Evolutionary conservation across 208 protist genomes (phyloP).

Genomic region (Histomonas meleagridis): DNA sequence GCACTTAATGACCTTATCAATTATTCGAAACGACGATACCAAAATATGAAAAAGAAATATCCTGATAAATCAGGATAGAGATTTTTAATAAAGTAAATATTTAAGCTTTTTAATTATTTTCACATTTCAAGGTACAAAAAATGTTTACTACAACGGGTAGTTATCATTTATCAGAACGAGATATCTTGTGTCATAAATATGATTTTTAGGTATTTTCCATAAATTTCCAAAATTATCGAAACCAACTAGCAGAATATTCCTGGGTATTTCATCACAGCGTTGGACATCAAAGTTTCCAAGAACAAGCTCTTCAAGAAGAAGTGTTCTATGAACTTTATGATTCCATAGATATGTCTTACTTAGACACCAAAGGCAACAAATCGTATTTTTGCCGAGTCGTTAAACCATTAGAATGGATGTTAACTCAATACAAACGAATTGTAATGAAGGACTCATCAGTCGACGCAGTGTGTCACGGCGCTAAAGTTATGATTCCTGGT

Average conservation of each 20-base stretch:
- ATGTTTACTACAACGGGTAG: too few relatives aligned
- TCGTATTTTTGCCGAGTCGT: slow-evolving; percentile 84
- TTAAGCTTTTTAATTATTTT: too few relatives aligned
- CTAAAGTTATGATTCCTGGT: slow-evolving; percentile 96
- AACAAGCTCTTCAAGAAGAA: background rate
- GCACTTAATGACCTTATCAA: too few relatives aligned
- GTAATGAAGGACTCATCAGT: slow-evolving; percentile 92
- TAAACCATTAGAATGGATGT: slow-evolving; percentile 86
- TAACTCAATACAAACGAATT: slow-evolving; percentile 89
- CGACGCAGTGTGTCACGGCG: slow-evolving; percentile 59
- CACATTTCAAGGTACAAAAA: too few relatives aligned
- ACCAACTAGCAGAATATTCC: background rate
- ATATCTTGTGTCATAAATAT: too few relatives aligned
- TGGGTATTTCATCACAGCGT: background rate
- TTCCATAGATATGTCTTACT: slow-evolving; percentile 45
- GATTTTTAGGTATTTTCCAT: too few relatives aligned
- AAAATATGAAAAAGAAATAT: too few relatives aligned
- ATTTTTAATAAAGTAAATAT: too few relatives aligned
- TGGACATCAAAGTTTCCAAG: background rate
- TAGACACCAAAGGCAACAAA: slow-evolving; percentile 84
- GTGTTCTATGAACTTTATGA: background rate
- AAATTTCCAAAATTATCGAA: background rate
- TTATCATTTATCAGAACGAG: too few relatives aligned
- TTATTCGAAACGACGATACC: too few relatives aligned
- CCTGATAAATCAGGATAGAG: too few relatives aligned